Percentiles rank a stretch among this genome's conserved stretches.
Evolutionary conservation across 139 green algal genomes (phyloP).

Genomic region (Chlamydomonas schloesseri): DNA sequence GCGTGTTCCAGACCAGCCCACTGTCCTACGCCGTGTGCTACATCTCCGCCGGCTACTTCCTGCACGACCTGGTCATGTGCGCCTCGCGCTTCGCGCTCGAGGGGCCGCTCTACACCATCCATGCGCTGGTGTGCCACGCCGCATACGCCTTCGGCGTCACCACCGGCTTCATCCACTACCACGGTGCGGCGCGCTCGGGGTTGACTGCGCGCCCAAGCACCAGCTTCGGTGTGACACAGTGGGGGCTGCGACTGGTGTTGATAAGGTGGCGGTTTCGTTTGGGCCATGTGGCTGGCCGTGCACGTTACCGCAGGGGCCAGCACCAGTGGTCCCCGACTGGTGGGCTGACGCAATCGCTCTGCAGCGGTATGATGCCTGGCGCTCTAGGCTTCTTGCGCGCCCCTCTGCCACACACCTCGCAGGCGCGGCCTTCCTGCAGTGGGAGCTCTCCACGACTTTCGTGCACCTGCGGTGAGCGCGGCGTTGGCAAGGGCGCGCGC

Average conservation of each 20-base stretch:
- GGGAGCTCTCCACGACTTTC: conserved; percentile 70
- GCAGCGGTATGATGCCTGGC: too few species aligned
- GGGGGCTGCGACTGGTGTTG: too few species aligned
- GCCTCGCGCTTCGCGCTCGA: conserved; percentile 43
- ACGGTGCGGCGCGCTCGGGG: conserved; percentile 36
- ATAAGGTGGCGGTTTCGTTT: too few species aligned
- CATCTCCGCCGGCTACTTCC: conserved; percentile 58
- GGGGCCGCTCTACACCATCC: conserved; percentile 48
- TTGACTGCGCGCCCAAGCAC: neutral
- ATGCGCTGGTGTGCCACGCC: conserved; percentile 55
- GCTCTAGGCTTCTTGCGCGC: too few species aligned
- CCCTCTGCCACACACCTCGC: too few species aligned
- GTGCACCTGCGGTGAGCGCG: conserved; percentile 46
- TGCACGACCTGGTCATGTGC: conserved; percentile 57
- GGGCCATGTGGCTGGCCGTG: too few species aligned
- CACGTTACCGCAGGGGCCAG: too few species aligned
- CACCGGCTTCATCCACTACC: conserved; percentile 53
- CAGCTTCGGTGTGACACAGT: too few species aligned
- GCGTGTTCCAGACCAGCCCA: conserved; percentile 40
- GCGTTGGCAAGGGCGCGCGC: too few species aligned
- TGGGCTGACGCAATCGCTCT: too few species aligned
- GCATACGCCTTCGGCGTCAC: conserved; percentile 52
- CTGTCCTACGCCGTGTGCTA: conserved; percentile 46
- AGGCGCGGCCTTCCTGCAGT: conserved; percentile 69
- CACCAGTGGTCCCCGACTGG: too few species aligned